A percentile compares a stretch with the other conserved stretches of the same genome.
Evolutionary conservation across 306 rosid genomes (phyloP).

Genomic region (Sicyos edulis): DNA sequence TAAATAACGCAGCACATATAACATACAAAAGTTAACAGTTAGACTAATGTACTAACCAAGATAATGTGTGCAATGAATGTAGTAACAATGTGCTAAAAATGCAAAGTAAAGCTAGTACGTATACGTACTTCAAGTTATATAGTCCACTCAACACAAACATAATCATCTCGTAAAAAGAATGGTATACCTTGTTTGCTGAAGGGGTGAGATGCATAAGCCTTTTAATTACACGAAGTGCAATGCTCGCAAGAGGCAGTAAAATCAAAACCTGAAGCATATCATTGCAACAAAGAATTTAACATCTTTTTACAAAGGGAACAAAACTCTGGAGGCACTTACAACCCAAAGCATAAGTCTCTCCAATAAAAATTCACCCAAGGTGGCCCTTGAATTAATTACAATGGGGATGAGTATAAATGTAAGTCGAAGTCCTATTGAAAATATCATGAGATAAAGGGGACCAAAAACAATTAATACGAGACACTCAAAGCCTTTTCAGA

Average conservation of each 20-base stretch:
- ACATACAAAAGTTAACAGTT: background rate
- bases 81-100: background rate
- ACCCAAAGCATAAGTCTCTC: background rate
- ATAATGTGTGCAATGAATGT: background rate
- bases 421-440: background rate
- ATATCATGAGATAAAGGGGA: background rate
- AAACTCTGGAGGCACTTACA: background rate
- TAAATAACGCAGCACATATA: background rate
- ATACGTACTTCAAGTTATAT: background rate
- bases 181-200: conserved; percentile 59
- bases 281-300: conserved; percentile 11
- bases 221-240: conserved; percentile 61
- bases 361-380: background rate
- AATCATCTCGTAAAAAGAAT: background rate
- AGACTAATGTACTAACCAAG: background rate
- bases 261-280: conserved; percentile 62
- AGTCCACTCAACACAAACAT: conserved; percentile 6
- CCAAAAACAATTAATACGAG: background rate
- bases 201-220: conserved; percentile 82
- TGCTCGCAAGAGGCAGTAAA: conserved; percentile 69
- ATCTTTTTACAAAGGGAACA: background rate
- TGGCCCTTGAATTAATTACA: background rate
- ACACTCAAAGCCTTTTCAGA: background rate
- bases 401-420: background rate
- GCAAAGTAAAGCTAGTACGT: background rate